phyloP scores from a whole-genome alignment of 352 stramenopile genomes.

The Halophytophthora batemanensis region DNA sequence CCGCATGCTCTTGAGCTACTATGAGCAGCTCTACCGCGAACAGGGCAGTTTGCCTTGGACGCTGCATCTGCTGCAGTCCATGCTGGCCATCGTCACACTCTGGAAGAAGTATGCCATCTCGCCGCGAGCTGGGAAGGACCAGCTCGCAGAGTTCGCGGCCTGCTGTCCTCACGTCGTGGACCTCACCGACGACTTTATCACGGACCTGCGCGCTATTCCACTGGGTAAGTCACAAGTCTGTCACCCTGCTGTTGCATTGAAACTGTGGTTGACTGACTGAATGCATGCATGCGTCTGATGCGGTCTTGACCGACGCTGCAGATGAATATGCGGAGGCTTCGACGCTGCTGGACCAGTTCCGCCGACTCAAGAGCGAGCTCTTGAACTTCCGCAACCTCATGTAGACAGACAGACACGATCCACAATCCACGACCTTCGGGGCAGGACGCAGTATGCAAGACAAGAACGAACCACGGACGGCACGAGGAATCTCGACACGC shows the following conservation, averaged over 20 bases:
- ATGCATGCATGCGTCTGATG: slow-evolving; percentile 4
- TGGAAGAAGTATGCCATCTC: slow-evolving; percentile 85
- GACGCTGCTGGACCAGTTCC: slow-evolving; percentile 68
- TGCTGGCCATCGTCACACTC: slow-evolving; percentile 68
- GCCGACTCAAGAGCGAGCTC: slow-evolving; percentile 68
- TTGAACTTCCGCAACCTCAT: slow-evolving; percentile 68
- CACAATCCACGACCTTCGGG: slow-evolving; percentile 8
- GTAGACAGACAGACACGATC: slow-evolving; percentile 31
- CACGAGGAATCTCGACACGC: too few species aligned
- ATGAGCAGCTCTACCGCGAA: slow-evolving; percentile 78
- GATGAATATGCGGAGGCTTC: slow-evolving; percentile 59
- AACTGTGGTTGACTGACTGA: slow-evolving; percentile 7
- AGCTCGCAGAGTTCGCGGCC: slow-evolving; percentile 68
- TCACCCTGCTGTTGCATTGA: slow-evolving; percentile 2
- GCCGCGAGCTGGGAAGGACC: slow-evolving; percentile 59
- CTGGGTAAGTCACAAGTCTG: slow-evolving; percentile 42
- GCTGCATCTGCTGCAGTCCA: slow-evolving; percentile 73
- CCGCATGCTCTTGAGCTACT: slow-evolving; percentile 68
- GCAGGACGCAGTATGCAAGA: slow-evolving; percentile 2
- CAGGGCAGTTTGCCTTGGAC: slow-evolving; percentile 59
- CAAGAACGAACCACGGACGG: neutral
- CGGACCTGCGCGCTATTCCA: slow-evolving; percentile 73
- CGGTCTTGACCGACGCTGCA: slow-evolving; percentile 21
- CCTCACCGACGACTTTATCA: slow-evolving; percentile 77
- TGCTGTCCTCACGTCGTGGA: slow-evolving; percentile 77